These are phyloP conservation scores for Salix viminalis DNA, from an alignment of 345 rosid species.

Conservation along the genomic window DNA sequence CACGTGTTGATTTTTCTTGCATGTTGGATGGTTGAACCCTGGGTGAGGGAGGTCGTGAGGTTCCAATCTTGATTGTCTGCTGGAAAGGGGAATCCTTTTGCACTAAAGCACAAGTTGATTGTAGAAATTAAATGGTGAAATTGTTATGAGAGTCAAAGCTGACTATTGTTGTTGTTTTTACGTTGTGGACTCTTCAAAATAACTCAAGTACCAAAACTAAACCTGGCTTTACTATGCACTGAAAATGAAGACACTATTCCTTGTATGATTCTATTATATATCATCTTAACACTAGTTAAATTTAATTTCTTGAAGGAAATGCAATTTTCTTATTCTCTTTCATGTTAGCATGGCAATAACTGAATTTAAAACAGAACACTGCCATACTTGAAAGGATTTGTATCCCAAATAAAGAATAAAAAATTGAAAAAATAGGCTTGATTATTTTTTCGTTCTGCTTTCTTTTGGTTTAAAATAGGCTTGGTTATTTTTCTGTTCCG, in stretches of 20 bases:
- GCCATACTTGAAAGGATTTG: neutral
- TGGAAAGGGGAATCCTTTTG: neutral
- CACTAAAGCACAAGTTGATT: neutral
- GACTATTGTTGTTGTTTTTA: neutral
- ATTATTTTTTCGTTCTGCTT: neutral
- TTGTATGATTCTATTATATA: neutral
- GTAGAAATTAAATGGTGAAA: neutral
- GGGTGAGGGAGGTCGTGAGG: neutral
- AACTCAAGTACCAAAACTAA: neutral
- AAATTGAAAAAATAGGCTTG: neutral
- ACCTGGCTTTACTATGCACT: neutral
- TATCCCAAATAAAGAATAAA: neutral
- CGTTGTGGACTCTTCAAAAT: neutral
- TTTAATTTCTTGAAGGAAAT: neutral
- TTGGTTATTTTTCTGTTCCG: neutral
- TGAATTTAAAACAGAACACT: neutral
- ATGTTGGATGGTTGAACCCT: neutral
- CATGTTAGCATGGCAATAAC: neutral
- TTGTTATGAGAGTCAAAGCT: neutral
- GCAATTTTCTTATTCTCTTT: neutral
- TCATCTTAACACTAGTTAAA: neutral
- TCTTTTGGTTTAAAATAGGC: neutral
- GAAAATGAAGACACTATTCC: neutral
- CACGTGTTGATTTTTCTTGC: neutral
- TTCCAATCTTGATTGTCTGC: neutral